Percentiles rank a stretch among this genome's conserved stretches.
These are phyloP conservation scores for Pleurotus giganteus DNA, from an alignment of 768 basidiomycete genomes.

Conservation along the genomic window DNA sequence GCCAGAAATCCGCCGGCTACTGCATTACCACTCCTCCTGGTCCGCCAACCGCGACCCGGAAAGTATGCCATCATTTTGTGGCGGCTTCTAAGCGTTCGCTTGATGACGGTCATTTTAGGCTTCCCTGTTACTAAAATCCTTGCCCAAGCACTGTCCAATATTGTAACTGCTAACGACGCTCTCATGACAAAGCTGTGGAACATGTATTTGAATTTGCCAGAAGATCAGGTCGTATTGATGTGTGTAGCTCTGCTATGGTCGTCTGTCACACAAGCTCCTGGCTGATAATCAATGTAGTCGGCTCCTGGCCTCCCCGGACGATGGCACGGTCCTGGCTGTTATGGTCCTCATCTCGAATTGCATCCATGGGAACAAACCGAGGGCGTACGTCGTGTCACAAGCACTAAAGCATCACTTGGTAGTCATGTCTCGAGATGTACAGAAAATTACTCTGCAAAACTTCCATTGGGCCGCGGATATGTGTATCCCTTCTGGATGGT, in stretches of 20 bases:
- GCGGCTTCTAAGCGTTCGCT: not conserved
- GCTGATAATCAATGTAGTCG: constrained; percentile 37
- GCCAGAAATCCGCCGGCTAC: constrained; percentile 59
- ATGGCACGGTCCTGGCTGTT: constrained; percentile 55
- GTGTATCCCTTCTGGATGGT: constrained; percentile 64
- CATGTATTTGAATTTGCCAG: constrained; percentile 62
- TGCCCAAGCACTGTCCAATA: constrained; percentile 79
- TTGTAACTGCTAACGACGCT: constrained; percentile 70
- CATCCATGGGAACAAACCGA: constrained; percentile 49
- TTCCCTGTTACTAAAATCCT: constrained; percentile 62
- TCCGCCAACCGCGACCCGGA: constrained; percentile 57
- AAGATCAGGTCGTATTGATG: constrained; percentile 76
- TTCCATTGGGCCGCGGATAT: constrained; percentile 60
- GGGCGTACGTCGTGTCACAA: constrained; percentile 46
- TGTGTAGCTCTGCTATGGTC: constrained; percentile 30
- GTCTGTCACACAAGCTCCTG: constrained; percentile 11
- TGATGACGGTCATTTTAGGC: constrained; percentile 38
- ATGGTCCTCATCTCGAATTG: constrained; percentile 76
- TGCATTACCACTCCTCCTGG: constrained; percentile 80
- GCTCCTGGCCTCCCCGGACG: constrained; percentile 63
- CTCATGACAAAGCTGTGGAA: constrained; percentile 62
- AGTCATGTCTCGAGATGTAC: constrained; percentile 6
- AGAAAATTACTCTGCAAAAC: constrained; percentile 56
- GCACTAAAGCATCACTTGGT: not conserved
- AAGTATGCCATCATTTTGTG: constrained; percentile 34